Evolutionary conservation across 2,329 filamentous ascomycete species (phyloP), one percentile per base, ranked within the genome.

Genomic region (Cladorrhinum sp.): DNA sequence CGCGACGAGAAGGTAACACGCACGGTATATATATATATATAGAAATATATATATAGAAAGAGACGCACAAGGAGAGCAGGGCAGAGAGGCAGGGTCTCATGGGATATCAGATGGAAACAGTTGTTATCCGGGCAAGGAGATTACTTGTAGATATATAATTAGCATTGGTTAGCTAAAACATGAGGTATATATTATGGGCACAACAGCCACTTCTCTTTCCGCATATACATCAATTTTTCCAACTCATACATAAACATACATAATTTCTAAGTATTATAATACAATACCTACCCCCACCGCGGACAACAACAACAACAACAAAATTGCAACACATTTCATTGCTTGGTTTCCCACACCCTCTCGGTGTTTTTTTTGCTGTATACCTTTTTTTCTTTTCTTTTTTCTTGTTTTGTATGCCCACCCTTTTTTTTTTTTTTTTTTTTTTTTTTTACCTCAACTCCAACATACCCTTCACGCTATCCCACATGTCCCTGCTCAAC

Each of bases 381-480:
- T n/a, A 18, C 18, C 18, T 18, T 18, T 46, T 46, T 46, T 46
- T 46, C 3, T 46, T 12, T 46, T 46, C 10, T 20, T 8, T 46
- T 46, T 20, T 20, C 4, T 3, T 46, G 12, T 46, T 16, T 20
- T 18, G n/a, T n/a, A n/a, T n/a, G n/a, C n/a, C n/a, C n/a, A n/a
- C n/a, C n/a, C n/a, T n/a, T n/a, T n/a, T 20, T 20, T 9, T 3
- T 46, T 46, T 46, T 16, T 20, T 18, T 20, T 10, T 20, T 10
- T 4, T 16, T 26, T 3, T 26, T 51, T 51, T 28, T 28, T 63
- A 96, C 78, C 91, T 83, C 69, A 91, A 86, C 21, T 87, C 84
- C 77, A 98, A 82, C 88, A 96, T 95, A 73, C 94, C 91, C 77
- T 84, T 86, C 65, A 97, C 84, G 60, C 83, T 82, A 64, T 78